Evolutionary conservation across 768 basidiomycete species (phyloP).

Genomic region (Mycena albidolilacea): DNA sequence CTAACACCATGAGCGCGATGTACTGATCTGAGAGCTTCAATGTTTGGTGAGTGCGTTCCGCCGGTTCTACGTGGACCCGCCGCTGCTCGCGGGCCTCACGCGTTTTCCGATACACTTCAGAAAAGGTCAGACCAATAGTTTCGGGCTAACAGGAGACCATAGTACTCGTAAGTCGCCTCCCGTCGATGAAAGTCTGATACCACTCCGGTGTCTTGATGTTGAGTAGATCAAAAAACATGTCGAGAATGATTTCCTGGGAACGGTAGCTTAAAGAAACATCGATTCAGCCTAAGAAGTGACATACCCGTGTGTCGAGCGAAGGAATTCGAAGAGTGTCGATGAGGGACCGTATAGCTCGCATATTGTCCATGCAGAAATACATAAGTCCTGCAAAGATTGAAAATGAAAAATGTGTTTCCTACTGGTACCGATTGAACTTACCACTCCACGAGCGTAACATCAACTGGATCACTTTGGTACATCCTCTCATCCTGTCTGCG

Average conservation of each 20-base stretch:
- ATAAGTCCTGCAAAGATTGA: conserved; percentile 71
- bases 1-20: conserved; percentile 85
- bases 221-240: conserved; percentile 94
- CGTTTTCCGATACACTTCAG: conserved; percentile 77
- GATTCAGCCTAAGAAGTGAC: conserved; percentile 40
- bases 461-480: conserved; percentile 82
- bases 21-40: conserved; percentile 95
- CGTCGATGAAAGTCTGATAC: conserved; percentile 94
- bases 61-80: conserved; percentile 49
- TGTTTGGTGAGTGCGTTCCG: conserved; percentile 67
- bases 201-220: conserved; percentile 94
- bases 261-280: conserved; percentile 15
- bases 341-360: conserved; percentile 86
- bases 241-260: conserved; percentile 88
- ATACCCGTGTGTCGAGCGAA: conserved; percentile 86
- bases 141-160: conserved; percentile 23
- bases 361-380: conserved; percentile 94
- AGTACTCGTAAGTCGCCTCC: conserved; percentile 89
- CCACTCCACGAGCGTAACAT: conserved; percentile 96
- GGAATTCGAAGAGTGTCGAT: conserved; percentile 92
- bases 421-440: conserved; percentile 54
- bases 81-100: conserved; percentile 58
- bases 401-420: not conserved
- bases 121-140: conserved; percentile 3
- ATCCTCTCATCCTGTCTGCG: conserved; percentile 83